Percentiles rank a stretch among this genome's conserved stretches.
Evolutionary conservation across 805 yeast genomes (phyloP).

Genomic region (Ogataea ganodermae): DNA sequence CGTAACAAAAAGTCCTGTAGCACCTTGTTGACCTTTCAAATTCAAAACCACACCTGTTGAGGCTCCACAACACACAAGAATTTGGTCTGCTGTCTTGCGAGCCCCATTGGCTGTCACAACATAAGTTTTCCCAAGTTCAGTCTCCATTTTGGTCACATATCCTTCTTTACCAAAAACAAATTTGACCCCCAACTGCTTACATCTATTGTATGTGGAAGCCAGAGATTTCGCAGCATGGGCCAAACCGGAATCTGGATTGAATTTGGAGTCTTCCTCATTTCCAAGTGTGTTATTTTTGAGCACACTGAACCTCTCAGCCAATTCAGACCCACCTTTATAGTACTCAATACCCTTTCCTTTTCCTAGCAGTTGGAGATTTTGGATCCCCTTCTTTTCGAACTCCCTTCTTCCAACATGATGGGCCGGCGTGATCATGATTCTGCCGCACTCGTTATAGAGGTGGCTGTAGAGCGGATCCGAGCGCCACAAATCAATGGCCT

Average conservation of each 20-base stretch:
- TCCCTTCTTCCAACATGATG: not conserved
- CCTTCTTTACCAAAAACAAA: constrained; percentile 26
- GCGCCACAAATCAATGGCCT: constrained; percentile 35
- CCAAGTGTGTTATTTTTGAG: not conserved
- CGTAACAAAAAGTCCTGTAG: constrained; percentile 38
- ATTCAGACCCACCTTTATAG: not conserved
- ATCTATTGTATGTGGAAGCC: constrained; percentile 21
- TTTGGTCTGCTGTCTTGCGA: constrained; percentile 31
- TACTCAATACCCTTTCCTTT: not conserved
- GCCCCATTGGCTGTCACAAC: constrained; percentile 28
- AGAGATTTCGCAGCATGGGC: constrained; percentile 34
- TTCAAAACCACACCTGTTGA: constrained; percentile 37
- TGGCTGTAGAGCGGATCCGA: constrained; percentile 27
- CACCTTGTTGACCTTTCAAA: not conserved
- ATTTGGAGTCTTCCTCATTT: not conserved
- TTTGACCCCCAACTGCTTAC: constrained; percentile 21
- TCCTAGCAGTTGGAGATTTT: not conserved
- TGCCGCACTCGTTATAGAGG: constrained; percentile 28
- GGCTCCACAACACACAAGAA: constrained; percentile 42
- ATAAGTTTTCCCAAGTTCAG: not conserved
- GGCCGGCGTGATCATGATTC: constrained; percentile 35
- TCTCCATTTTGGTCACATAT: constrained; percentile 10
- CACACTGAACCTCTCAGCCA: not conserved
- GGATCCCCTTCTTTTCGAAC: not conserved
- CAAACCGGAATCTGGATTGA: constrained; percentile 34